These are phyloP conservation scores for Pichia sp. DNA, from an alignment of 1,139 yeast genomes.

Conservation along the genomic window DNA sequence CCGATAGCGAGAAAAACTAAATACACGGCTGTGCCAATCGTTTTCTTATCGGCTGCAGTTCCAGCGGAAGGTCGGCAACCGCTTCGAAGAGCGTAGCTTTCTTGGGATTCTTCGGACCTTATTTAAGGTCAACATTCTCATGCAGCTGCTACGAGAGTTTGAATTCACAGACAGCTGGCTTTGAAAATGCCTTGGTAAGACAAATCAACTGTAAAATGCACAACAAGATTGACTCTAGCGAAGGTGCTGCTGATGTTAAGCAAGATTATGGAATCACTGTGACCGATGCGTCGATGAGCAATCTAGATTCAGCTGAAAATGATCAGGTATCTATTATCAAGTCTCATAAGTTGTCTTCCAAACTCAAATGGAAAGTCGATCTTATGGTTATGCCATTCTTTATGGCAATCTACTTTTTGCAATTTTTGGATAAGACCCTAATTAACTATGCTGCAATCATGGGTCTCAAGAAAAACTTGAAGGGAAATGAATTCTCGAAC, in stretches of 20 bases:
- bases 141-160: no score
- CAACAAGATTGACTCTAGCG: background rate
- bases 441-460: slow-evolving; percentile 41
- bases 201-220: background rate
- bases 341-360: slow-evolving; percentile 26
- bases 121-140: no score
- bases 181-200: no score
- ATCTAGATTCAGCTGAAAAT: background rate
- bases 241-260: background rate
- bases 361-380: slow-evolving; percentile 24
- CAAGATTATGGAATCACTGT: background rate
- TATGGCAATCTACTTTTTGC: slow-evolving; percentile 14
- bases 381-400: slow-evolving; percentile 17
- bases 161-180: background rate
- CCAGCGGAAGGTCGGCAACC: background rate
- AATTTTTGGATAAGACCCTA: slow-evolving; percentile 17
- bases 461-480: slow-evolving; percentile 40
- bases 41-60: background rate
- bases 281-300: background rate
- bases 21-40: no score
- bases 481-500: slow-evolving; percentile 27
- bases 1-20: no score
- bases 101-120: background rate
- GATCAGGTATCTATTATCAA: background rate
- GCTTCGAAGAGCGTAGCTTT: background rate